Evolutionary conservation across 352 stramenopile genomes (phyloP).

Genomic region (Phytophthora capsici): DNA sequence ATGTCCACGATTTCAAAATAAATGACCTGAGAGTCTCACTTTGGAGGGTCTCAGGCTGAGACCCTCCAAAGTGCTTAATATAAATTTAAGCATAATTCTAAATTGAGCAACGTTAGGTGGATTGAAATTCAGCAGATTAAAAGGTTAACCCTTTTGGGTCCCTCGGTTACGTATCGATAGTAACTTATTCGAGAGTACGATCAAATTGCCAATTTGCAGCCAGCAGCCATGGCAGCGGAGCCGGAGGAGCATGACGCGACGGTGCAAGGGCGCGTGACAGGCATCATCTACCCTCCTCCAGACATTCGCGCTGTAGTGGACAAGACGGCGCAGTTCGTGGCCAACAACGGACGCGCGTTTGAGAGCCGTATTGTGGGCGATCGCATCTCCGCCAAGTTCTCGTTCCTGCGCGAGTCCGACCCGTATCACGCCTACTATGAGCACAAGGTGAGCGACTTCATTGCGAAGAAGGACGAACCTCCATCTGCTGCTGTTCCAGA

Average conservation of each 20-base stretch:
- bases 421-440: constrained; percentile 99
- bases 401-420: constrained; percentile 94
- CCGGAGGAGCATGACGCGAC: constrained; percentile 39
- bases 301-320: constrained; percentile 98
- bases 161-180: not conserved
- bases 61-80: too few species aligned
- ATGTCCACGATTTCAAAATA: too few species aligned
- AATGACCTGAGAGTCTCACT: too few species aligned
- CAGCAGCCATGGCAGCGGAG: constrained; percentile 27
- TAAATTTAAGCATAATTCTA: too few species aligned
- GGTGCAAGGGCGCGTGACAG: constrained; percentile 82
- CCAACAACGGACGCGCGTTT: constrained; percentile 97
- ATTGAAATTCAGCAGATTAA: too few species aligned
- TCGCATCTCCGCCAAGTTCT: constrained; percentile 97
- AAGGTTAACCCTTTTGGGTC: too few species aligned
- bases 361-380: constrained; percentile 97
- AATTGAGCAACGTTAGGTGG: too few species aligned
- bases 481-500: constrained; percentile 10
- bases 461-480: constrained; percentile 49
- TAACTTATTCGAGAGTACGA: not conserved
- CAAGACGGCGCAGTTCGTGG: constrained; percentile 99
- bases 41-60: too few species aligned
- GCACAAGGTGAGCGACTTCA: constrained; percentile 93
- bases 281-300: constrained; percentile 97
- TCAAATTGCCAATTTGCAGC: not conserved